A percentile compares a stretch with the other conserved stretches of the same genome.
phyloP scores from a whole-genome alignment of 257 asterid species.

The Gentiana macrophylla region DNA sequence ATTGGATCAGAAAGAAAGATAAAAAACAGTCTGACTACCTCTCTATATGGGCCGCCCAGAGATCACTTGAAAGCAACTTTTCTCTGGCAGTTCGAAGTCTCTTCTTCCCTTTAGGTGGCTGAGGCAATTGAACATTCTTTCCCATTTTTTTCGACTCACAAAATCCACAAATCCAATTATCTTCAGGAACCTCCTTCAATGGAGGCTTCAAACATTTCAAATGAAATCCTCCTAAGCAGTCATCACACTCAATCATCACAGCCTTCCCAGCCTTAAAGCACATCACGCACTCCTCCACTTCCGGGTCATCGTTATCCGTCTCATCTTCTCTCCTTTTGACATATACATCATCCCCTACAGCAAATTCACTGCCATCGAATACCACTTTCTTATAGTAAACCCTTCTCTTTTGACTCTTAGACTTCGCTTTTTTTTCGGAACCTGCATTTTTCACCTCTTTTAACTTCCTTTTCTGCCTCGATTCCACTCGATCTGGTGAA shows the following conservation, averaged over 20 bases:
- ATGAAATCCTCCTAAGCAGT: constrained; percentile 92
- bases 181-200: constrained; percentile 66
- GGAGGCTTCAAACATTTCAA: constrained; percentile 82
- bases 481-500: constrained; percentile 42
- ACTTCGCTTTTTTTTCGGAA: constrained; percentile 14
- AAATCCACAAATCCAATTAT: constrained; percentile 76
- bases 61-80: constrained; percentile 78
- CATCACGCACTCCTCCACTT: constrained; percentile 73
- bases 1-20: not conserved
- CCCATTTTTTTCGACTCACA: constrained; percentile 54
- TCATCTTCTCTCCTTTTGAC: constrained; percentile 71
- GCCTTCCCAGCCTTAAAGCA: constrained; percentile 64
- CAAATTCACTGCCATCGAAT: constrained; percentile 65
- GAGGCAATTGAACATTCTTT: constrained; percentile 35
- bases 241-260: constrained; percentile 85
- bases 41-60: constrained; percentile 80
- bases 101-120: constrained; percentile 61
- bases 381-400: constrained; percentile 58
- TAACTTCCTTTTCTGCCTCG: constrained; percentile 39
- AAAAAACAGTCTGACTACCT: constrained; percentile 26
- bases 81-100: constrained; percentile 71
- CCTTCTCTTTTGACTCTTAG: constrained; percentile 33
- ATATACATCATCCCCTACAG: constrained; percentile 67
- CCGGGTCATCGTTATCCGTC: constrained; percentile 66
- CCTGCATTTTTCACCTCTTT: constrained; percentile 11